phyloP scores from a whole-genome alignment of 495 filamentous ascomycete genomes.

The Cairneyella variabilis region DNA sequence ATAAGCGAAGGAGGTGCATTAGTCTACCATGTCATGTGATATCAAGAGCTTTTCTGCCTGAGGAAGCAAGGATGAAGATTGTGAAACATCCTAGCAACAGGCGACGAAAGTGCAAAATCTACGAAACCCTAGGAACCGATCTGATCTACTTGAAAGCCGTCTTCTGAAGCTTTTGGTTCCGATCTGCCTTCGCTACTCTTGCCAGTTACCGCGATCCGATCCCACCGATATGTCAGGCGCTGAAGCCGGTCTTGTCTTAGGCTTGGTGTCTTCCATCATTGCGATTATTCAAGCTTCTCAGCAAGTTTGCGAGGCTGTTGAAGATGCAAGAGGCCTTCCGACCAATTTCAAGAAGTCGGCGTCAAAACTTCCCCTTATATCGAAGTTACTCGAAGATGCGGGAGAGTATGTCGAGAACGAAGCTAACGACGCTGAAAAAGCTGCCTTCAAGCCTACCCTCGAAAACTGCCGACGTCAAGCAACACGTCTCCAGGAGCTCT shows the following conservation, averaged over 20 bases:
- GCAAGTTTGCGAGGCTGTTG: conserved; percentile 23
- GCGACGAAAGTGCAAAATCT: too few relatives aligned
- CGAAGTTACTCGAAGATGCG: conserved; percentile 17
- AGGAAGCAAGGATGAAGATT: too few relatives aligned
- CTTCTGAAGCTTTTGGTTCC: too few relatives aligned
- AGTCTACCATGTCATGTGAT: too few relatives aligned
- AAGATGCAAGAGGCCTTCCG: conserved; percentile 22
- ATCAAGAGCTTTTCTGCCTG: too few relatives aligned
- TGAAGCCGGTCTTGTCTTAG: conserved; percentile 19
- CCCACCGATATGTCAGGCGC: too few relatives aligned
- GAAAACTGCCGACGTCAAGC: conserved; percentile 22
- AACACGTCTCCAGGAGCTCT: conserved; percentile 16
- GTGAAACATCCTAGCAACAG: too few relatives aligned
- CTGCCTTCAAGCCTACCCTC: conserved; percentile 17
- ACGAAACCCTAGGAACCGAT: too few relatives aligned
- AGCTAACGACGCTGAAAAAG: conserved; percentile 11
- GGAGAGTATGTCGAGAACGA: conserved; percentile 15
- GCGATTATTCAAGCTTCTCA: conserved; percentile 24
- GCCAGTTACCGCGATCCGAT: too few relatives aligned
- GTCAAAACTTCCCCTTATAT: conserved; percentile 24
- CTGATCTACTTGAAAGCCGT: too few relatives aligned
- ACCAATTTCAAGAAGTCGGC: conserved; percentile 24
- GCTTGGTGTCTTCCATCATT: conserved; percentile 27
- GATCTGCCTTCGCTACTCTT: too few relatives aligned
- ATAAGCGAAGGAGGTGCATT: too few relatives aligned